Conservation (phyloP, 306 rosid species). For the cucumber (Cucumis sativus) region DNA sequence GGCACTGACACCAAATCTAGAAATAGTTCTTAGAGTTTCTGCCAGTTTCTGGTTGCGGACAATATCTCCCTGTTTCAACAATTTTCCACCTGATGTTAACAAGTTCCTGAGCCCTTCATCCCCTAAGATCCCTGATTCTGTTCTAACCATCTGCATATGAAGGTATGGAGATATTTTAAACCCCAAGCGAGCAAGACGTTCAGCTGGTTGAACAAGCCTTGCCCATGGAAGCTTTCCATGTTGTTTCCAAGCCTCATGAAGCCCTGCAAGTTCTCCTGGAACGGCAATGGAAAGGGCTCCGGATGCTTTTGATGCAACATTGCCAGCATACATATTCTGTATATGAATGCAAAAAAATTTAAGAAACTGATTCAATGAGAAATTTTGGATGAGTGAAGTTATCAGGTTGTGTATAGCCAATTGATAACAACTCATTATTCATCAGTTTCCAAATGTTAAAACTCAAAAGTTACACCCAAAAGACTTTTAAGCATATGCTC, state of each 20-base stretch:
- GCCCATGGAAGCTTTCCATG: constrained; percentile 73
- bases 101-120: constrained; percentile 46
- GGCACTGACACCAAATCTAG: constrained; percentile 34
- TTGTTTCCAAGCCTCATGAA: constrained; percentile 51
- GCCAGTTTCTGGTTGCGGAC: constrained; percentile 47
- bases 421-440: not conserved
- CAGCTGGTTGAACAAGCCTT: constrained; percentile 58
- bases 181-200: constrained; percentile 51
- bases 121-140: constrained; percentile 32
- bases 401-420: not conserved
- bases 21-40: constrained; percentile 31
- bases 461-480: not conserved
- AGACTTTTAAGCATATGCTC: not conserved
- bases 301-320: constrained; percentile 29
- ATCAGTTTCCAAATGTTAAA: not conserved
- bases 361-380: not conserved
- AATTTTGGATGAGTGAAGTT: not conserved
- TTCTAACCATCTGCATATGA: constrained; percentile 32
- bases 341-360: not conserved
- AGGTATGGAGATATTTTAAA: constrained; percentile 60
- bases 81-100: constrained; percentile 54
- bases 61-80: constrained; percentile 39
- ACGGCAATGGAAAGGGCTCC: constrained; percentile 62
- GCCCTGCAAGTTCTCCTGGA: constrained; percentile 80
- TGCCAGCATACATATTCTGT: constrained; percentile 66